Evolutionary conservation across 163 green algal genomes (phyloP).

Genomic region (Trebouxia gelatinosa): DNA sequence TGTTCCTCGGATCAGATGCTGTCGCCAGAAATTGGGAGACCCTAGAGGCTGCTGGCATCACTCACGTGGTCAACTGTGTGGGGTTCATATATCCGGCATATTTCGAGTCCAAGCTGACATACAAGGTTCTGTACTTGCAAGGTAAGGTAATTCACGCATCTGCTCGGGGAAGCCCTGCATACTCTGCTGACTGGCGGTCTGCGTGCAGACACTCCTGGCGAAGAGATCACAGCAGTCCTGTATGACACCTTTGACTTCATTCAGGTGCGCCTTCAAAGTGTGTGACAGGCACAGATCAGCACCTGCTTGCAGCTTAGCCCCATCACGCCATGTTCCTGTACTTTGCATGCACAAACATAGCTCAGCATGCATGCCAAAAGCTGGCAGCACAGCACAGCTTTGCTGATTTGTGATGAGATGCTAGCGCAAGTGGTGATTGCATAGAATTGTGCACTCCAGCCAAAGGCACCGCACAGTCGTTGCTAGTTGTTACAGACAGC

Average conservation of each 20-base stretch:
- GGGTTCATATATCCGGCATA: slow-evolving; percentile 88
- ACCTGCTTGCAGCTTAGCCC: no score
- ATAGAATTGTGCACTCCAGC: no score
- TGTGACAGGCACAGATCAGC: not conserved
- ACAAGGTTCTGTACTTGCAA: slow-evolving; percentile 90
- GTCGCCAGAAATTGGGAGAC: slow-evolving; percentile 78
- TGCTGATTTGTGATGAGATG: no score
- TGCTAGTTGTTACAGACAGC: slow-evolving; percentile 32
- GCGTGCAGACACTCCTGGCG: slow-evolving; percentile 76
- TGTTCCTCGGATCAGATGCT: slow-evolving; percentile 23
- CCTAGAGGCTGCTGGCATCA: slow-evolving; percentile 78
- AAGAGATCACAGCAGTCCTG: slow-evolving; percentile 92
- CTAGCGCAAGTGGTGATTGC: no score
- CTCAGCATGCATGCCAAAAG: no score
- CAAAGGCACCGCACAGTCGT: no score
- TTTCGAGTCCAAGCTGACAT: slow-evolving; percentile 78
- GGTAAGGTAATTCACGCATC: no score
- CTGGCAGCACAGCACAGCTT: no score
- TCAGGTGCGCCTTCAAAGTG: slow-evolving; percentile 42
- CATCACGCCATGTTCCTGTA: no score
- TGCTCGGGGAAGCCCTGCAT: no score
- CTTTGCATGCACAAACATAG: no score
- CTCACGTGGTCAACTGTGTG: slow-evolving; percentile 97
- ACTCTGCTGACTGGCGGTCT: slow-evolving; percentile 16
- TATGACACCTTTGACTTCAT: slow-evolving; percentile 98